Evolutionary conservation across 208 protist species (phyloP), one percentile per base, ranked within the genome.

Genomic region (Trypanosoma theileri): DNA sequence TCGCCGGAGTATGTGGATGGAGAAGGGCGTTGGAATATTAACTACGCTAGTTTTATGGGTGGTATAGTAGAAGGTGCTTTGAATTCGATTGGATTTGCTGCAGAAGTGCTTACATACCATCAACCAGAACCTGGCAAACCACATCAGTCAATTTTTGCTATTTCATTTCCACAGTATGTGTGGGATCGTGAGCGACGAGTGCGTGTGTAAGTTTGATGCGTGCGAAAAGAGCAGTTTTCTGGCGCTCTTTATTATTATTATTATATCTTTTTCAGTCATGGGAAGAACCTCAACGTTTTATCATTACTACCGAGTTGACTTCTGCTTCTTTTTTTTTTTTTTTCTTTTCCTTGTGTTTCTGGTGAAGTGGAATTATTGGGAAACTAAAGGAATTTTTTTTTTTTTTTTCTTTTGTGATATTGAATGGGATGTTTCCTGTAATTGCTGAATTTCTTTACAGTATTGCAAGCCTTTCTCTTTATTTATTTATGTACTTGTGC

Each of bases 31-130:
- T 95, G 89, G 85, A 91, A 71, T 53, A 80, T 95, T 45, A 91
- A 91, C 65, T 95, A 95, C 59, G 89, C 86, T 13, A 85, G 83
- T 73, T 95, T 93, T 57, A 81, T 93, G 71, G 89, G 85, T 19
- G 89, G 89, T 26, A 86, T 95, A 17, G 57, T 93, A n/a, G 82
- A 91, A 61, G 89, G 89, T 0, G 86, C 84, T 22, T 71, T 95
- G 40, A 77, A 79, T 51, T 79, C 85, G 16, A 85, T 91, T 79
- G 85, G 85, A 16, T 95, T 95, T 66, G 76, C 82, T 28, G 78
- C 80, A 14, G 84, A 93, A 66, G 89, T 95, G 41, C 63, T 88
- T 44, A 92, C 89, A 7, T 95, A 92, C 52, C 89, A 95, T 54
- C 86, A 92, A 57, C 86, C 89, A 13, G 86, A 84, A 63, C 73